These are phyloP conservation scores for Nemania diffusa DNA, from an alignment of 2,329 filamentous ascomycete genomes.

Conservation along the genomic window DNA sequence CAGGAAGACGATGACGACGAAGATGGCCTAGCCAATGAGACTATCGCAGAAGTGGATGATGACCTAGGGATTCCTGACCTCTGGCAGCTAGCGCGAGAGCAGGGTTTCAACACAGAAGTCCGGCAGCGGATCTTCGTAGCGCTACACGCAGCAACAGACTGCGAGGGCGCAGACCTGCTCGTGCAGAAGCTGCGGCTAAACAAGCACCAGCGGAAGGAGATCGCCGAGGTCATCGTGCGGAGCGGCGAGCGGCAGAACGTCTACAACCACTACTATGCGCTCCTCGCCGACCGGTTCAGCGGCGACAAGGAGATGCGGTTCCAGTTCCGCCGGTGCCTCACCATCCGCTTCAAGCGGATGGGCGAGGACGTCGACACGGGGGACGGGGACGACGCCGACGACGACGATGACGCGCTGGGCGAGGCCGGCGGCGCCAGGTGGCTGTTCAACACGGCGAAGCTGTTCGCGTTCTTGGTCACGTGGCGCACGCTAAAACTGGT, in stretches of 20 bases:
- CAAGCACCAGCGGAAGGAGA: constrained; percentile 84
- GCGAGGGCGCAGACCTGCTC: constrained; percentile 82
- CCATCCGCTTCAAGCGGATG: constrained; percentile 85
- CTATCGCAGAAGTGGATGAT: constrained; percentile 47
- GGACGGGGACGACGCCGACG: constrained; percentile 68
- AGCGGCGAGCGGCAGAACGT: constrained; percentile 83
- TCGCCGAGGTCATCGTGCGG: constrained; percentile 87
- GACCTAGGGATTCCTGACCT: constrained; percentile 74
- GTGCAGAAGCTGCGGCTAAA: constrained; percentile 86
- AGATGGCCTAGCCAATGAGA: constrained; percentile 26
- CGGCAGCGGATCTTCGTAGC: constrained; percentile 93
- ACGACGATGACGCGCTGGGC: constrained; percentile 67
- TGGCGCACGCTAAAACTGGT: constrained; percentile 57
- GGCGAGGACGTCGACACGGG: constrained; percentile 73
- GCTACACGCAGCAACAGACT: constrained; percentile 86
- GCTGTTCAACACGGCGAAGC: constrained; percentile 63
- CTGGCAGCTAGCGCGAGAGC: constrained; percentile 76
- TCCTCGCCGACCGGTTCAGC: constrained; percentile 84
- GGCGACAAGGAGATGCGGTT: constrained; percentile 81
- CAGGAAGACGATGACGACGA: constrained; percentile 47
- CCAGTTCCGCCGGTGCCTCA: constrained; percentile 87
- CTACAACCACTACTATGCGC: constrained; percentile 94
- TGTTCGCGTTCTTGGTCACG: constrained; percentile 64
- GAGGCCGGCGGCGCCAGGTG: constrained; percentile 63
- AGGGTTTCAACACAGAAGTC: constrained; percentile 87